These are phyloP conservation scores for Cutaneotrichosporon sp. DNA, from an alignment of 1,284 basidiomycete species.

Conservation along the genomic window DNA sequence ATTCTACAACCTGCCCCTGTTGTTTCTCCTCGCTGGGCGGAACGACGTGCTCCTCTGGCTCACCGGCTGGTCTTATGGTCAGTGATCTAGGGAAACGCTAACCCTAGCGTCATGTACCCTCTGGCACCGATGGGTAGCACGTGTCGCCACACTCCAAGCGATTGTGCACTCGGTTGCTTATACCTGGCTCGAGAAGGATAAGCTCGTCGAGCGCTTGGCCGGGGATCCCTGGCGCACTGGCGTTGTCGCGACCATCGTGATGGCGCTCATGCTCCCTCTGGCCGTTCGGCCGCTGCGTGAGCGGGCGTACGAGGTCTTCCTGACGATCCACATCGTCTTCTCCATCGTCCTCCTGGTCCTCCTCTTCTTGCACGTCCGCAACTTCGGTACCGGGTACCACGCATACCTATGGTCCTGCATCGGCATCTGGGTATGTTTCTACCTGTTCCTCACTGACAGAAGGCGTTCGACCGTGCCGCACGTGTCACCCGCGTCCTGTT, in stretches of 20 bases:
- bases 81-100: constrained; percentile 1
- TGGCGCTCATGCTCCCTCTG: constrained; percentile 28
- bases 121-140: constrained; percentile 41
- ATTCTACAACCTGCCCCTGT: constrained; percentile 36
- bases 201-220: constrained; percentile 5
- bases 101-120: constrained; percentile 25
- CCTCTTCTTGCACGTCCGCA: constrained; percentile 33
- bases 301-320: constrained; percentile 34
- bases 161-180: constrained; percentile 29
- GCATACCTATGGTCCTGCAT: constrained; percentile 32
- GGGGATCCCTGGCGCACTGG: constrained; percentile 13
- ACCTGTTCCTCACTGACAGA: background rate
- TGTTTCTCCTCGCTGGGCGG: constrained; percentile 34
- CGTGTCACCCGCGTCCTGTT: constrained; percentile 30
- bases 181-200: background rate
- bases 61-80: constrained; percentile 37
- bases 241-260: constrained; percentile 23
- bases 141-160: constrained; percentile 29
- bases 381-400: constrained; percentile 25
- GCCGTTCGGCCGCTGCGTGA: constrained; percentile 29
- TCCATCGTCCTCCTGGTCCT: constrained; percentile 27
- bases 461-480: constrained; percentile 31
- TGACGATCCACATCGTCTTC: constrained; percentile 37
- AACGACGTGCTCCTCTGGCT: constrained; percentile 42
- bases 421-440: constrained; percentile 26